A percentile compares a stretch with the other conserved stretches of the same genome.
Evolutionary conservation across 164 flowering plant species (phyloP).

Genomic region (Malania oleifera): DNA sequence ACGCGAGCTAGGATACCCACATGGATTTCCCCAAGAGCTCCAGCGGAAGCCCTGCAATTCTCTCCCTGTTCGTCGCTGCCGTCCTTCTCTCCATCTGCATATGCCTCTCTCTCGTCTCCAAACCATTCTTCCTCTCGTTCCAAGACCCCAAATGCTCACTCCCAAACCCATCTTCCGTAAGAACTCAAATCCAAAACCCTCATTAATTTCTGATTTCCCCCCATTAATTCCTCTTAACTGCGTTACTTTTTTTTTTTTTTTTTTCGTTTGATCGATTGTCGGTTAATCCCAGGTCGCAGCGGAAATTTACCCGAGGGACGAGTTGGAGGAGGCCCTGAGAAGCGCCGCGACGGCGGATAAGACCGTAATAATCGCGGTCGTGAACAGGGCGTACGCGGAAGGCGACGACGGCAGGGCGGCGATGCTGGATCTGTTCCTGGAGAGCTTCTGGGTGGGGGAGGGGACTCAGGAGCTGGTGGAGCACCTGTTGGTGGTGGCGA

Average conservation of each 20-base stretch:
- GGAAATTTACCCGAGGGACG: conserved; percentile 23
- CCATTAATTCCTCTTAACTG: too few species aligned
- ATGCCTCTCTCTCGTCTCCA: conserved; percentile 7
- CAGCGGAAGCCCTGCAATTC: neutral
- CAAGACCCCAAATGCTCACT: neutral
- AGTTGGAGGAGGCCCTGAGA: conserved; percentile 33
- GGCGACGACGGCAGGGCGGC: conserved; percentile 22
- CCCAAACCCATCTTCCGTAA: conserved; percentile 18
- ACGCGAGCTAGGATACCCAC: conserved; percentile 19
- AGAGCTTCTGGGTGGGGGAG: conserved; percentile 67
- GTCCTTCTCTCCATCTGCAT: conserved; percentile 9
- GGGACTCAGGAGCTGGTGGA: conserved; percentile 41
- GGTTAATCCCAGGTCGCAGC: conserved; percentile 8
- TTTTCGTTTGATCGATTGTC: too few species aligned
- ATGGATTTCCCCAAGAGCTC: conserved; percentile 9
- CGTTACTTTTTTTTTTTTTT: too few species aligned
- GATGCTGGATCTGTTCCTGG: conserved; percentile 66
- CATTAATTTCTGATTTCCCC: too few species aligned
- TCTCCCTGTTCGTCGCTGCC: conserved; percentile 7
- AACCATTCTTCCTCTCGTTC: conserved; percentile 7
- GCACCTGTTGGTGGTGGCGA: conserved; percentile 53
- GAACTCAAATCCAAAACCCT: too few species aligned
- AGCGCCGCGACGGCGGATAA: conserved; percentile 45
- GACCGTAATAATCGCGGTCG: conserved; percentile 55
- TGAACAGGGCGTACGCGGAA: conserved; percentile 65